Percentiles rank a stretch among this genome's conserved stretches.
Evolutionary conservation across 805 yeast genomes (phyloP).

Genomic region (Ogataea haglerorum): DNA sequence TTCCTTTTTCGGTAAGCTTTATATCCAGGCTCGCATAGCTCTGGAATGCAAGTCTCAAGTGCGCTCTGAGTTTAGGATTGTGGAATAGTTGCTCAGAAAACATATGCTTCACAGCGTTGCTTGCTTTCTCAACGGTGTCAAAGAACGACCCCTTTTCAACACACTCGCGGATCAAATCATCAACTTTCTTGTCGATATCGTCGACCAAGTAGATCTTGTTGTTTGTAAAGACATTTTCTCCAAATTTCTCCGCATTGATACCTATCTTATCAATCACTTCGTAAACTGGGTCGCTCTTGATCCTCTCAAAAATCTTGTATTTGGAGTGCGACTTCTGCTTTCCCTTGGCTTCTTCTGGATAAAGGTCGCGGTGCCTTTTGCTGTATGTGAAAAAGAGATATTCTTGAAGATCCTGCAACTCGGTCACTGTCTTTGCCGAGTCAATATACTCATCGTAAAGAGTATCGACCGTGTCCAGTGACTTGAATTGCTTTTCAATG

Average conservation of each 20-base stretch:
- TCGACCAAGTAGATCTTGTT: conserved; percentile 69
- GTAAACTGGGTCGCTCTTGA: conserved; percentile 61
- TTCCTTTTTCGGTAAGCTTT: conserved; percentile 79
- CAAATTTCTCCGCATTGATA: conserved; percentile 73
- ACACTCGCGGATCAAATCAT: conserved; percentile 47
- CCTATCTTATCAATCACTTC: conserved; percentile 70
- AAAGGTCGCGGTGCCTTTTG: conserved; percentile 48
- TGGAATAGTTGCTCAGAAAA: conserved; percentile 77
- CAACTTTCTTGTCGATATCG: conserved; percentile 62
- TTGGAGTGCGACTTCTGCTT: conserved; percentile 54
- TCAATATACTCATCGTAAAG: conserved; percentile 53
- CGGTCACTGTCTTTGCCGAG: conserved; percentile 62
- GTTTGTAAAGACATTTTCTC: conserved; percentile 70
- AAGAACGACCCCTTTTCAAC: conserved; percentile 41
- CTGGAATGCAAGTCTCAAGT: conserved; percentile 60
- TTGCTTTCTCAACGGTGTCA: conserved; percentile 57
- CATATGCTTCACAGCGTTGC: conserved; percentile 64
- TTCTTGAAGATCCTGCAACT: conserved; percentile 83
- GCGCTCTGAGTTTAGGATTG: conserved; percentile 75
- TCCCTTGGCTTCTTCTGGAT: conserved; percentile 17
- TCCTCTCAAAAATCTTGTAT: conserved; percentile 60
- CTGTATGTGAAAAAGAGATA: conserved; percentile 73
- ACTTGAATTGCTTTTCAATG: conserved; percentile 52
- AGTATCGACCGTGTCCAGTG: conserved; percentile 56
- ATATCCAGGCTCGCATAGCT: conserved; percentile 68